Conservation (phyloP, 2,329 filamentous ascomycete species). For the Aureobasidium uvarum region DNA sequence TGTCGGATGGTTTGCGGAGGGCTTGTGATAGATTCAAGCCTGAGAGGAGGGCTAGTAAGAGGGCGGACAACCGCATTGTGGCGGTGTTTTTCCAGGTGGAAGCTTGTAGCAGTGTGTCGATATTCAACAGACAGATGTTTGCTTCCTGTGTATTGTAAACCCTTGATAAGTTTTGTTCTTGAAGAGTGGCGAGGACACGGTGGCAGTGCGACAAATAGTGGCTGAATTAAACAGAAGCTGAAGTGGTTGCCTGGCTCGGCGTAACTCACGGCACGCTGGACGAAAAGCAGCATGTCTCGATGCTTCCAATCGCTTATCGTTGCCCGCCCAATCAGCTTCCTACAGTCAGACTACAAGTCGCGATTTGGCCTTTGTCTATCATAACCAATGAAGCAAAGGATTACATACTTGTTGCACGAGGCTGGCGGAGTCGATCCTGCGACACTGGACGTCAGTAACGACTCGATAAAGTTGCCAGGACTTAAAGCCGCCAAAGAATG, state of each 20-base stretch:
- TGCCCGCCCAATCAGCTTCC: conserved; percentile 10
- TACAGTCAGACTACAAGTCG: conserved; percentile 19
- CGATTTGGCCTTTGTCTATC: conserved; percentile 11
- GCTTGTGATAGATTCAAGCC: conserved; percentile 28
- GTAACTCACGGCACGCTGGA: conserved; percentile 22
- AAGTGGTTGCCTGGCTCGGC: conserved; percentile 25
- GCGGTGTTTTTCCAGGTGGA: neutral
- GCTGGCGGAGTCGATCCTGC: conserved; percentile 64
- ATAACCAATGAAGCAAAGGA: conserved; percentile 66
- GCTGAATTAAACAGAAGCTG: conserved; percentile 4
- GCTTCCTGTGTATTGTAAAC: neutral
- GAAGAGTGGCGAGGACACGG: conserved; percentile 28
- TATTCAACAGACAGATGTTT: neutral
- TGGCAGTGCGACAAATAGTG: conserved; percentile 8
- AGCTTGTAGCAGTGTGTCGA: neutral
- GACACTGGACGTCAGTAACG: conserved; percentile 57
- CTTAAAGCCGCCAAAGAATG: conserved; percentile 73
- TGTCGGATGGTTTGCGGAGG: conserved; percentile 39
- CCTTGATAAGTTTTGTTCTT: neutral
- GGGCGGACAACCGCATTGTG: conserved; percentile 16
- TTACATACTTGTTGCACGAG: conserved; percentile 69
- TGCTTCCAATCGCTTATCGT: neutral
- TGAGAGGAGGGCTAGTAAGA: conserved; percentile 19
- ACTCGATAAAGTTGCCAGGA: conserved; percentile 56
- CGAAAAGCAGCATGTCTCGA: neutral